phyloP scores from a whole-genome alignment of 192 early-diverging fungal species.

The Entomortierella chlamydospora region DNA sequence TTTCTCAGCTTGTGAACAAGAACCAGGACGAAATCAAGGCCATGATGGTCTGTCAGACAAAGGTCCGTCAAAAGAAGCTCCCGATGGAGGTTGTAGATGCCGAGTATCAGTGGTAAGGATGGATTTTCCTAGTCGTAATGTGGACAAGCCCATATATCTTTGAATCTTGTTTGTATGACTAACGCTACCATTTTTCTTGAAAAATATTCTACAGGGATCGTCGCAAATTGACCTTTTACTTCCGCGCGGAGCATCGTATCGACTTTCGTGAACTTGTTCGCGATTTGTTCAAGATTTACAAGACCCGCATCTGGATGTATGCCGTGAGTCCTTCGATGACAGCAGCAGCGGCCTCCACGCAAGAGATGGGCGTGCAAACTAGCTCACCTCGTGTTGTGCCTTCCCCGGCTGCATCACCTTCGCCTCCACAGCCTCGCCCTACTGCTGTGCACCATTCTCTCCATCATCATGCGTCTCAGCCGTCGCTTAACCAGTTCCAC shows the following conservation, averaged over 20 bases:
- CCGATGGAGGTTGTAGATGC: constrained; percentile 98
- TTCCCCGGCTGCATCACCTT: constrained; percentile 8
- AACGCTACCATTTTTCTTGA: background rate
- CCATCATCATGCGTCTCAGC: background rate
- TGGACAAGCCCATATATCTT: background rate
- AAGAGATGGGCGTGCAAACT: background rate
- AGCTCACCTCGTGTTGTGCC: background rate
- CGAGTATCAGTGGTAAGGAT: constrained; percentile 92
- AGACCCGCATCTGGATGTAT: constrained; percentile 98
- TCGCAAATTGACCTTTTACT: constrained; percentile 97
- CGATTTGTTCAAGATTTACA: constrained; percentile 97
- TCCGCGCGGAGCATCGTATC: constrained; percentile 91
- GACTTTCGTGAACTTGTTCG: constrained; percentile 97
- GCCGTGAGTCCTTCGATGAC: constrained; percentile 45
- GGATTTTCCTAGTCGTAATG: background rate
- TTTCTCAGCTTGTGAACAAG: constrained; percentile 84
- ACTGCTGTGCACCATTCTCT: background rate
- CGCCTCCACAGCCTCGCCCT: constrained; percentile 5
- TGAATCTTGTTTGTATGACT: constrained; percentile 2
- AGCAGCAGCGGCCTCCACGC: background rate
- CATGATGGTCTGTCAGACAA: constrained; percentile 85
- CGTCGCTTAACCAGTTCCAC: background rate
- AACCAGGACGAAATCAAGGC: constrained; percentile 92
- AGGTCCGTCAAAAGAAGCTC: constrained; percentile 89
- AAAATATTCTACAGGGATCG: constrained; percentile 74